These are phyloP conservation scores for Canavalia ensiformis DNA, from an alignment of 306 rosid species.

Conservation along the genomic window DNA sequence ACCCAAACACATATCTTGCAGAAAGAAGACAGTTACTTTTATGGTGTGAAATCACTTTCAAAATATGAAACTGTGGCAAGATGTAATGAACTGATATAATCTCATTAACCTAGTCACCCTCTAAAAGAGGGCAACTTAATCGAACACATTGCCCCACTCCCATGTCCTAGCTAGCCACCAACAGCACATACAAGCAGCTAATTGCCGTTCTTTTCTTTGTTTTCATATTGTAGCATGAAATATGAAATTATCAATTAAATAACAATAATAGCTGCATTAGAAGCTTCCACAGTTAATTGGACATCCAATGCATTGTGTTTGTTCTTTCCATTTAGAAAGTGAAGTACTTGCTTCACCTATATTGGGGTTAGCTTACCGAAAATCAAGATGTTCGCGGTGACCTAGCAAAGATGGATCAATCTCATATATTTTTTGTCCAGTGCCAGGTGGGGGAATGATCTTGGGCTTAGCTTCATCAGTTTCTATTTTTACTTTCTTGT, in stretches of 20 bases:
- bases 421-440: slow-evolving; percentile 84
- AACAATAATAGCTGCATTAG: slow-evolving; percentile 8
- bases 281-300: slow-evolving; percentile 26
- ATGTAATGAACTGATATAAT: slow-evolving; percentile 19
- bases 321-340: slow-evolving; percentile 40
- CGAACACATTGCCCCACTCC: neutral
- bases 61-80: slow-evolving; percentile 22
- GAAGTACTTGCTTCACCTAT: slow-evolving; percentile 30
- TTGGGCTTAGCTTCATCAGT: slow-evolving; percentile 50
- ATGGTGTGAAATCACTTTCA: slow-evolving; percentile 12
- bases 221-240: slow-evolving; percentile 13
- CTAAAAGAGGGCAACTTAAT: neutral
- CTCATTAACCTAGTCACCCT: slow-evolving; percentile 16
- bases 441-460: slow-evolving; percentile 79
- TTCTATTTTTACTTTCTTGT: slow-evolving; percentile 44
- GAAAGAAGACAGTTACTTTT: neutral
- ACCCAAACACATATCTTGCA: neutral
- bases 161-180: slow-evolving; percentile 22
- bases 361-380: slow-evolving; percentile 73
- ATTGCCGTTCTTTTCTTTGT: neutral
- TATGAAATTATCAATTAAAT: slow-evolving; percentile 27
- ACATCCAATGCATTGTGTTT: slow-evolving; percentile 16
- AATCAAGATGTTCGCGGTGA: slow-evolving; percentile 78
- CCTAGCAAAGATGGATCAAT: slow-evolving; percentile 71
- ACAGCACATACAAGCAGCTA: slow-evolving; percentile 12